Percentiles rank a stretch among this genome's conserved stretches.
These are phyloP conservation scores for Vicia faba DNA, from an alignment of 306 rosid genomes.

Conservation along the genomic window DNA sequence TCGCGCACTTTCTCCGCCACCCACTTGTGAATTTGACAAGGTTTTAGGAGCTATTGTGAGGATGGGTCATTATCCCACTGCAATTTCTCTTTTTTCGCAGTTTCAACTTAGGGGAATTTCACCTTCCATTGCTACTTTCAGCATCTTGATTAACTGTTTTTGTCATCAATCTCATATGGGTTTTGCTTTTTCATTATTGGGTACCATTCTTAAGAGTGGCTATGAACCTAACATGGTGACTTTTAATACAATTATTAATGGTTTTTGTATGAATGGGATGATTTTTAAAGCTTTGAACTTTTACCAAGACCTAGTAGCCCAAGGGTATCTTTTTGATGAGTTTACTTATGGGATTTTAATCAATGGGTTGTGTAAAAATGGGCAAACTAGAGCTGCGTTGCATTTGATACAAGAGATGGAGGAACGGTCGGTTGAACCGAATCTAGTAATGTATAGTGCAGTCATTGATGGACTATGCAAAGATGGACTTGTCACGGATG, in stretches of 20 bases:
- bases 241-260: no score
- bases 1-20: conserved; percentile 29
- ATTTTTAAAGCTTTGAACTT: no score
- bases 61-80: conserved; percentile 41
- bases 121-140: conserved; percentile 41
- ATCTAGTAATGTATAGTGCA: conserved; percentile 32
- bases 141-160: conserved; percentile 44
- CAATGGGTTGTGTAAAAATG: no score
- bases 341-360: no score
- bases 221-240: no score
- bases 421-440: conserved; percentile 15
- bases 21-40: conserved; percentile 27
- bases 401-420: conserved; percentile 35
- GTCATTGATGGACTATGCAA: conserved; percentile 48
- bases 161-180: conserved; percentile 35
- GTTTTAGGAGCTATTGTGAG: conserved; percentile 36
- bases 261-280: no score
- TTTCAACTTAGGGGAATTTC: conserved; percentile 19
- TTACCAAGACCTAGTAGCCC: no score
- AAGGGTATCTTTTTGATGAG: no score
- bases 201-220: no score
- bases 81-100: conserved; percentile 35
- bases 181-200: conserved; percentile 44
- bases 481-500: conserved; percentile 40
- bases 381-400: conserved; percentile 33